A percentile compares a stretch with the other conserved stretches of the same genome.
Conservation (phyloP, 345 rosid genomes). For the Melastoma malabathricum region DNA sequence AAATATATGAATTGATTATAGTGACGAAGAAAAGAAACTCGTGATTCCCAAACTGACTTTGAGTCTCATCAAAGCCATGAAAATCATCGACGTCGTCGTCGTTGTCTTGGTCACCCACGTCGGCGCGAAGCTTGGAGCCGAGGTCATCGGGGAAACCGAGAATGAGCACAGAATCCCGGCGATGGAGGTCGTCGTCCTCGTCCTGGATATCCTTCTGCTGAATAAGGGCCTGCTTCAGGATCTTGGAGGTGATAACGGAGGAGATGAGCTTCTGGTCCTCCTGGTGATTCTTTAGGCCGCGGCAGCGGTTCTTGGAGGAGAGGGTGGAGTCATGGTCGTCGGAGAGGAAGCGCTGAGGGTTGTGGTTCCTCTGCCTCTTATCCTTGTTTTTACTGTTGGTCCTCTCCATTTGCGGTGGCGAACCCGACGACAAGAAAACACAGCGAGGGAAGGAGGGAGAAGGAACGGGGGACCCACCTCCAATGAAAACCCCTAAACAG, state of each 20-base stretch:
- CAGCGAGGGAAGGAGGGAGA: too few relatives aligned
- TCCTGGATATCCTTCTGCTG: conserved; percentile 77
- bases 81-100: conserved; percentile 56
- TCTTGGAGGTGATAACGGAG: conserved; percentile 62
- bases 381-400: conserved; percentile 1
- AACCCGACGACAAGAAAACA: too few relatives aligned
- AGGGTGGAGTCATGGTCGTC: conserved; percentile 22
- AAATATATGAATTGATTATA: too few relatives aligned
- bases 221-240: conserved; percentile 64
- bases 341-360: conserved; percentile 53
- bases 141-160: conserved; percentile 6
- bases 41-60: conserved; percentile 35
- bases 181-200: conserved; percentile 33
- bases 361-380: conserved; percentile 52
- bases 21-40: conserved; percentile 22
- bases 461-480: too few relatives aligned
- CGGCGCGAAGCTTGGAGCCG: neutral
- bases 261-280: conserved; percentile 48
- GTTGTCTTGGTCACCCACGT: conserved; percentile 34
- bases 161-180: conserved; percentile 27
- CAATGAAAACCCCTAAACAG: too few relatives aligned
- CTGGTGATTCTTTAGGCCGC: conserved; percentile 56
- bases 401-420: too few relatives aligned
- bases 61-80: conserved; percentile 45
- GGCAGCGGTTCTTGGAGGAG: conserved; percentile 49